These are phyloP conservation scores for Neurospora hispaniola DNA, from an alignment of 495 filamentous ascomycete species.

Conservation along the genomic window DNA sequence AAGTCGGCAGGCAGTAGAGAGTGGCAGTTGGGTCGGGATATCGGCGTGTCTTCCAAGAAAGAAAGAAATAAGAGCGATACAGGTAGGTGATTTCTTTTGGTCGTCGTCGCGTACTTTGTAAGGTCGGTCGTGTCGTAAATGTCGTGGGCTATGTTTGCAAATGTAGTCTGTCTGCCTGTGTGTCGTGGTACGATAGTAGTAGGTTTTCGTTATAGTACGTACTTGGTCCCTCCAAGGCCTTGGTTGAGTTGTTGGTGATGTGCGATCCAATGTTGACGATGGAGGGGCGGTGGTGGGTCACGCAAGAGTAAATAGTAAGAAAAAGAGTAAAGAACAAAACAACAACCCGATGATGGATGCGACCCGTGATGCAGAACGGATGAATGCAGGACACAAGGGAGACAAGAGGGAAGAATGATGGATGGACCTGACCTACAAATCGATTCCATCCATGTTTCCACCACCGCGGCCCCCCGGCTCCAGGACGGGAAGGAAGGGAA, in stretches of 20 bases:
- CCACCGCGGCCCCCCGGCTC: background rate
- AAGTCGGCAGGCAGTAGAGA: background rate
- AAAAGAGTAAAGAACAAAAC: background rate
- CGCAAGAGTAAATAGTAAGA: background rate
- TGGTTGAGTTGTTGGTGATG: background rate
- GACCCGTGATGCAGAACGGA: background rate
- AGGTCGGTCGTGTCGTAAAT: background rate
- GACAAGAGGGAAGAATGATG: background rate
- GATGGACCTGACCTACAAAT: background rate
- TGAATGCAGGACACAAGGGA: background rate
- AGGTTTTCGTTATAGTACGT: background rate
- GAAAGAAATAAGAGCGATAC: background rate
- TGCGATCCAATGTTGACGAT: background rate
- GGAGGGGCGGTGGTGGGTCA: background rate
- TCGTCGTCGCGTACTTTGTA: background rate
- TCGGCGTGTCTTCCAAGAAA: background rate
- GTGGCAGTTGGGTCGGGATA: background rate
- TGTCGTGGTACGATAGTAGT: background rate
- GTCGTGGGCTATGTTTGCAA: background rate
- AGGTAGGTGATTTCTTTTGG: background rate
- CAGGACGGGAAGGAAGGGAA: background rate
- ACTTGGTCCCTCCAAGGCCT: background rate
- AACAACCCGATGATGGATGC: background rate
- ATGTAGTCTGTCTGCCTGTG: background rate
- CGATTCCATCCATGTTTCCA: background rate